These are phyloP conservation scores for Blastobotrys proliferans DNA, from an alignment of 1,139 yeast genomes.

Conservation along the genomic window DNA sequence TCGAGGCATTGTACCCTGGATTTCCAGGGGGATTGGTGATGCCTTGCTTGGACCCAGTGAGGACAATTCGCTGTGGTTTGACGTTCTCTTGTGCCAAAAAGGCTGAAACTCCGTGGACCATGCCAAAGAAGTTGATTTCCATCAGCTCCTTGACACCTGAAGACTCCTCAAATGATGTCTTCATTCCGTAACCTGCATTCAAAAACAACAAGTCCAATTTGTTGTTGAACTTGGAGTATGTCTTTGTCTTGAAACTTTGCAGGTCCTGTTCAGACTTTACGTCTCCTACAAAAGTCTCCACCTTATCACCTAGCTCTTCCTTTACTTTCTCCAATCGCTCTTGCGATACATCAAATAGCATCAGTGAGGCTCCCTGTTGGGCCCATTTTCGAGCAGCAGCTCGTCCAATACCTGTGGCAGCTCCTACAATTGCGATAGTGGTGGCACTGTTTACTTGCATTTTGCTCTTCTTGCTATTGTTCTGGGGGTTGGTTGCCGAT, in stretches of 20 bases:
- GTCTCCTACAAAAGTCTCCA: slow-evolving; percentile 22
- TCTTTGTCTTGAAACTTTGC: slow-evolving; percentile 20
- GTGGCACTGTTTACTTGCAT: too few relatives aligned
- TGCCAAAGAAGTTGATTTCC: slow-evolving; percentile 28
- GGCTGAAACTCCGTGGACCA: slow-evolving; percentile 26
- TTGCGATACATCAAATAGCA: slow-evolving; percentile 25
- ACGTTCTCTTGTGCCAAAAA: slow-evolving; percentile 24
- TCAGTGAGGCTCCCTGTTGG: slow-evolving; percentile 28
- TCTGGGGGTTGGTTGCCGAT: too few relatives aligned
- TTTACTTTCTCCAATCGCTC: slow-evolving; percentile 19
- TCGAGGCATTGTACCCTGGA: slow-evolving; percentile 31
- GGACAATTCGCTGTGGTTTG: slow-evolving; percentile 20
- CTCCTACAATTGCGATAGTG: slow-evolving; percentile 25
- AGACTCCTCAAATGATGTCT: slow-evolving; percentile 19
- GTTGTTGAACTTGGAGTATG: slow-evolving; percentile 17
- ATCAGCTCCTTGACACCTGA: slow-evolving; percentile 22
- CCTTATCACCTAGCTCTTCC: slow-evolving; percentile 18
- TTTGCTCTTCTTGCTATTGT: too few relatives aligned
- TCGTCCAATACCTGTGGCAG: slow-evolving; percentile 31
- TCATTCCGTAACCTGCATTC: slow-evolving; percentile 27
- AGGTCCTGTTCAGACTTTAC: slow-evolving; percentile 22
- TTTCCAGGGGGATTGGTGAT: slow-evolving; percentile 33
- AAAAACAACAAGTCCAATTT: slow-evolving; percentile 25
- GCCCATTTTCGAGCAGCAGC: slow-evolving; percentile 30
- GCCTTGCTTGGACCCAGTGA: slow-evolving; percentile 32